These are phyloP conservation scores for Lachnum nothofagi DNA, from an alignment of 2,329 filamentous ascomycete species.

Conservation along the genomic window DNA sequence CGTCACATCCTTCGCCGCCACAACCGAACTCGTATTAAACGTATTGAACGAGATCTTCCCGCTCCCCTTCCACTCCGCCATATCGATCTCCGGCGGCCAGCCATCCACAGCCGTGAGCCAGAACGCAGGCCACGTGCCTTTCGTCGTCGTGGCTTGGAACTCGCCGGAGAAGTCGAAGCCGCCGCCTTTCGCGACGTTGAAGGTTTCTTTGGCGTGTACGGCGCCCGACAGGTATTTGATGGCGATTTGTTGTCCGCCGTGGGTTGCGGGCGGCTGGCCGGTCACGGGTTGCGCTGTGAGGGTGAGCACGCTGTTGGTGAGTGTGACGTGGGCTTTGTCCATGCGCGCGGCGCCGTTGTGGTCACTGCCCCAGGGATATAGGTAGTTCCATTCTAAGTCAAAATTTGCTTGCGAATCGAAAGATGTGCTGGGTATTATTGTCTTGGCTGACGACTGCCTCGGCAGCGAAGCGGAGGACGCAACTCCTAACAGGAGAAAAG, in stretches of 20 bases:
- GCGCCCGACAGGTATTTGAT: conserved; percentile 48
- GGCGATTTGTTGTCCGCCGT: conserved; percentile 26
- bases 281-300: conserved; percentile 17
- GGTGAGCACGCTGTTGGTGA: conserved; percentile 24
- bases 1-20: conserved; percentile 43
- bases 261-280: conserved; percentile 26
- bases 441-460: not conserved
- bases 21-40: conserved; percentile 44
- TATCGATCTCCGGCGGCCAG: conserved; percentile 57
- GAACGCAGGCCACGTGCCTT: conserved; percentile 52
- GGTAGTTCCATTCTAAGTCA: conserved; percentile 26
- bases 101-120: conserved; percentile 51
- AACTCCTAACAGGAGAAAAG: not conserved
- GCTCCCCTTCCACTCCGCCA: conserved; percentile 55
- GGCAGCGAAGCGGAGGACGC: not conserved
- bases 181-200: conserved; percentile 36
- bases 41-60: conserved; percentile 54
- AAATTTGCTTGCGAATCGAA: not conserved
- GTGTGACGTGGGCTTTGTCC: conserved; percentile 41
- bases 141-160: conserved; percentile 39
- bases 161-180: conserved; percentile 37
- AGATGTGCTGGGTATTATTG: not conserved
- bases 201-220: conserved; percentile 39
- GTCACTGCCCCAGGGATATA: conserved; percentile 54
- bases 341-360: conserved; percentile 56